Evolutionary conservation across 129 eudicot genomes (phyloP).

Genomic region (Flaveria brownii): DNA sequence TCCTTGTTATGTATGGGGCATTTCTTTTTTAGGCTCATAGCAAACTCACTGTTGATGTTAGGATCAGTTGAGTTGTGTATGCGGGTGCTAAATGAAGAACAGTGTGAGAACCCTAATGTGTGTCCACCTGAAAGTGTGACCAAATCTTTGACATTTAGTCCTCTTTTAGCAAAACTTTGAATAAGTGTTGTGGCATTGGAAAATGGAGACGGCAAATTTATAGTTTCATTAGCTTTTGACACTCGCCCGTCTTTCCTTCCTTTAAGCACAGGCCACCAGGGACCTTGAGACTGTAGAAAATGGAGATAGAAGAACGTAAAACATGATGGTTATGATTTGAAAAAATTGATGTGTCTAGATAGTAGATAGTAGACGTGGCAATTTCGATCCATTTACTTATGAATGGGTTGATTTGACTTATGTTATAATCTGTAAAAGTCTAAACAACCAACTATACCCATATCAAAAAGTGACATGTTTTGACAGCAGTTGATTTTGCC

Average conservation of each 20-base stretch:
- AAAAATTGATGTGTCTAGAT: not conserved
- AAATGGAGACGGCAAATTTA: constrained; percentile 67
- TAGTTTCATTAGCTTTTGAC: constrained; percentile 68
- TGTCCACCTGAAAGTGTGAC: constrained; percentile 89
- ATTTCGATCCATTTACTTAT: not conserved
- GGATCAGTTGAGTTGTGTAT: constrained; percentile 68
- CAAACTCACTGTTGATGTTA: constrained; percentile 51
- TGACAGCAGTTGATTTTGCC: not conserved
- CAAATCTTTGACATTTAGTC: constrained; percentile 61
- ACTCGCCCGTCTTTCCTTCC: constrained; percentile 83
- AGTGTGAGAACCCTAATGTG: constrained; percentile 87
- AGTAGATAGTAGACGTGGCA: not conserved
- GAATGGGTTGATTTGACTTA: not conserved
- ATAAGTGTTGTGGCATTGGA: constrained; percentile 62
- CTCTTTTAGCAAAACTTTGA: constrained; percentile 63
- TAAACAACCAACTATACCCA: too few relatives aligned
- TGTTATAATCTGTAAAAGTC: not conserved
- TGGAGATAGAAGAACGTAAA: not conserved
- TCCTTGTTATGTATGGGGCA: constrained; percentile 59
- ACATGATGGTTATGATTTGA: not conserved
- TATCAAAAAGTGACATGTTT: not conserved
- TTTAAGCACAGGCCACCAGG: constrained; percentile 71
- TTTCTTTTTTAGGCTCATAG: constrained; percentile 44
- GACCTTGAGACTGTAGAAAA: constrained; percentile 65
- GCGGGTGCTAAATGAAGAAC: constrained; percentile 64